Conservation (phyloP, 768 basidiomycete genomes). For the Crepidotus variabilis region DNA sequence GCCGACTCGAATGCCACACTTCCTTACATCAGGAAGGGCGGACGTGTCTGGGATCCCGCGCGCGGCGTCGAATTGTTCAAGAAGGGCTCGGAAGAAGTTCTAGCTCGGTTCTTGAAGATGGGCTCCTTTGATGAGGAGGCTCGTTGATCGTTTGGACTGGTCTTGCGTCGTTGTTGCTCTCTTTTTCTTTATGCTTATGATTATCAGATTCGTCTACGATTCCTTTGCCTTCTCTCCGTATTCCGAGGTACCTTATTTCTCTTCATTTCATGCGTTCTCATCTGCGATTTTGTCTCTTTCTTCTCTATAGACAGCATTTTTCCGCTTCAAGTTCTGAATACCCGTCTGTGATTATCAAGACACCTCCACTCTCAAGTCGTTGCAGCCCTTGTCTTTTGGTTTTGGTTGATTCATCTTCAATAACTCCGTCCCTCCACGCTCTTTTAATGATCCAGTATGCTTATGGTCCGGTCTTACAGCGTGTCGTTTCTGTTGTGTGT, state of each 20-base stretch:
- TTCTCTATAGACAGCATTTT: neutral
- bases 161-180: neutral
- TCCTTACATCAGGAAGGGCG: constrained; percentile 38
- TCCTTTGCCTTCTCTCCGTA: constrained; percentile 8
- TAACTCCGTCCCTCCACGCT: no score
- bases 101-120: constrained; percentile 79
- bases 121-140: constrained; percentile 63
- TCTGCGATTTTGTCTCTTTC: neutral
- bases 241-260: constrained; percentile 5
- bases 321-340: neutral
- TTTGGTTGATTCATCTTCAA: neutral
- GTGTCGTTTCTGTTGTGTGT: neutral
- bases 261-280: neutral
- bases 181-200: constrained; percentile 8
- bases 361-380: neutral
- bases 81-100: constrained; percentile 81
- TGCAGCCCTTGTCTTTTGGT: neutral
- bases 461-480: neutral
- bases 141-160: constrained; percentile 14
- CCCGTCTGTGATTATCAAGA: constrained; percentile 1
- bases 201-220: constrained; percentile 7
- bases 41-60: constrained; percentile 82
- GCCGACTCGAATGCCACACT: constrained; percentile 34
- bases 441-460: no score
- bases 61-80: constrained; percentile 86